Evolutionary conservation across 257 asterid genomes (phyloP), one percentile per base, ranked within the genome.

Genomic region (Eustoma russellianum): DNA sequence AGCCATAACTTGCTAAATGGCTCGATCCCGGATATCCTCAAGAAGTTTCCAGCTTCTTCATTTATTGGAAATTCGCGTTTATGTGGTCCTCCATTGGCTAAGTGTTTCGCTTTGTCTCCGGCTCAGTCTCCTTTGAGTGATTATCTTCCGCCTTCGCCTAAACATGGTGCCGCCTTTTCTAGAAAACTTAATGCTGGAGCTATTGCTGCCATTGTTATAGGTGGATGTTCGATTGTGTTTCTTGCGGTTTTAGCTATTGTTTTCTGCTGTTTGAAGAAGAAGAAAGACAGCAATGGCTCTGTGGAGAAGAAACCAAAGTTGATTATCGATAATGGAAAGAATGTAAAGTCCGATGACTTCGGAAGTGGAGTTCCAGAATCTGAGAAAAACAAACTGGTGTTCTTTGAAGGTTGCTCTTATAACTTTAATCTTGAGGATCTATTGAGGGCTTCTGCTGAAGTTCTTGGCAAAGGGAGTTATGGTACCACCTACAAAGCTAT

Each of bases 371-470:
- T 85, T 41, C 99, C 83, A 47, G 95, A 77, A 34, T 77, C 86
- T 3, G 99, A 88, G 76, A 92, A 88, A 64, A 83, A 85, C 70
- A 92, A 83, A 70, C 74, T 92, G 46, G 80, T 76, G 5, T 90
- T 92, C 49, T 81, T 88, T 10, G 91, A 83, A 55, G 91, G 99
- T 14, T 70, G 85, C 63, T 69, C 86, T 7, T 66, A 75, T 17
- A 76, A 64, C 81, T 88, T 88, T 30, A 82, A 92, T 72, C 79
- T 92, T 0, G 99, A 92, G 72, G 99, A 92, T 59, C 62, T 92
- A 76, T 62, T 92, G 4, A 85, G 99, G 56, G 95, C 99, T 8
- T 92, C 99, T 3, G 99, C 99, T 3, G 97, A 92, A 58, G 94
- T 92, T 64, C 95, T 92, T 16, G 99, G 99, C 3, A 92, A 88